Evolutionary conservation across 345 rosid species (phyloP), one percentile per base, ranked within the genome.

Genomic region (Syzygium grande): DNA sequence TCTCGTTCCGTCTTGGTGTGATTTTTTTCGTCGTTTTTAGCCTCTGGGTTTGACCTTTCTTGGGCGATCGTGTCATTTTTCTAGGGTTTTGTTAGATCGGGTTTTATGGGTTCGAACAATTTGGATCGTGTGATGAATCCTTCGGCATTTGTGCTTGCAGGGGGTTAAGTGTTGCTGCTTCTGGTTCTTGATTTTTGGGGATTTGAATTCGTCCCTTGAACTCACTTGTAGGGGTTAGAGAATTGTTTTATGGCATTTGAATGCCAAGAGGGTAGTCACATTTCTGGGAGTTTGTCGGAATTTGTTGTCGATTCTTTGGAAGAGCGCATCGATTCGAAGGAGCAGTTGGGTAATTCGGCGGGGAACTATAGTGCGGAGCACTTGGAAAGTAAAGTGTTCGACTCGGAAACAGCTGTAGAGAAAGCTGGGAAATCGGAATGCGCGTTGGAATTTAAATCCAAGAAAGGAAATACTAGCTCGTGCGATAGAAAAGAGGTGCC

Each of bases 241-340:
- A 21, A 84, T 84, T 89, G 80, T 87, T 93, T 95, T 93, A 97
- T 97, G 98, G 99, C 87, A 95, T 95, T 95, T 94, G 97, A 94
- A 92, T 94, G 96, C 94, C 98, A 90, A 87, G 93, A 84, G 61
- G 89, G 87, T 88, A 89, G 84, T 89, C 89, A 91, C 90, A 90
- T 90, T 86, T 86, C 84, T 14, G 87, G 89, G 86, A 89, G 86
- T 77, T 84, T 88, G 56, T 65, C 52, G 7, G 86, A 46, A 68
- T 86, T 53, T 88, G 88, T 87, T 14, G 93, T 90, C n/a, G 90
- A 84, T 87, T 88, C 17, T 1, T 79, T 55, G 27, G 85, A 61
- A 30, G 89, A 86, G 85, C 86, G 51, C 46, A 85, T 86, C 84
- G 87, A 90, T 38, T 89, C 68, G 79, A 88, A 46, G 86, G 90